Conservation (phyloP, 2,329 filamentous ascomycete genomes). For the Aspergillus fructus region DNA sequence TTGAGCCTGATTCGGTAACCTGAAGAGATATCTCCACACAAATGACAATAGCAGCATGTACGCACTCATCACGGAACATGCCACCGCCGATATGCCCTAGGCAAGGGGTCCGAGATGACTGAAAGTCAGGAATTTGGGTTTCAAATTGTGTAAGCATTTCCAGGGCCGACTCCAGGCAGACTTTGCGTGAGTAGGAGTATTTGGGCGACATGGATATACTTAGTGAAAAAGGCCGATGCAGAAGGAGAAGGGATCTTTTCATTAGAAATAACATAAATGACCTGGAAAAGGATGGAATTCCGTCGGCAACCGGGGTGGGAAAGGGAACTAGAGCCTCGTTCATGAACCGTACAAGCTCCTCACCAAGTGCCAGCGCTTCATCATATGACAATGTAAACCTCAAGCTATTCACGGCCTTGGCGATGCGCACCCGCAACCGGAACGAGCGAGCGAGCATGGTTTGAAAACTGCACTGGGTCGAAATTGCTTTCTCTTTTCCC, state of each 20-base stretch:
- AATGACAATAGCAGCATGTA: slow-evolving; percentile 33
- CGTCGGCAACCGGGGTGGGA: slow-evolving; percentile 15
- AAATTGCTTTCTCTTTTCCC: slow-evolving; percentile 13
- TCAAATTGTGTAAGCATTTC: slow-evolving; percentile 35
- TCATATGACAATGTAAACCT: slow-evolving; percentile 34
- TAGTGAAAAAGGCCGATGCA: slow-evolving; percentile 50
- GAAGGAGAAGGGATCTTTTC: slow-evolving; percentile 55
- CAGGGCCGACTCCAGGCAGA: slow-evolving; percentile 36
- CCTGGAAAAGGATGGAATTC: slow-evolving; percentile 27
- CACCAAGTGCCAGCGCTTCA: slow-evolving; percentile 31
- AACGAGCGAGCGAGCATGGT: slow-evolving; percentile 29
- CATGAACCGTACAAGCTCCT: slow-evolving; percentile 26
- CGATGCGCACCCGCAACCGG: slow-evolving; percentile 29
- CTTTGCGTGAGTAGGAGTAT: slow-evolving; percentile 39
- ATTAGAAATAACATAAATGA: slow-evolving; percentile 52
- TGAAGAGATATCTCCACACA: slow-evolving; percentile 35
- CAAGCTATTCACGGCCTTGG: slow-evolving; percentile 30
- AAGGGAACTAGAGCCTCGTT: slow-evolving; percentile 25
- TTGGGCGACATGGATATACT: slow-evolving; percentile 32
- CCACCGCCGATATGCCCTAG: slow-evolving; percentile 33
- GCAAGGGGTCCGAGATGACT: slow-evolving; percentile 24
- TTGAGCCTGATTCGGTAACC: slow-evolving; percentile 22
- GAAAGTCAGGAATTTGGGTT: slow-evolving; percentile 13
- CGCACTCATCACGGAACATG: slow-evolving; percentile 37
- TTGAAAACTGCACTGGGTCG: slow-evolving; percentile 31